A percentile compares a stretch with the other conserved stretches of the same genome.
phyloP scores from a whole-genome alignment of 1,284 basidiomycete species.

The Sporisorium graminicola region DNA sequence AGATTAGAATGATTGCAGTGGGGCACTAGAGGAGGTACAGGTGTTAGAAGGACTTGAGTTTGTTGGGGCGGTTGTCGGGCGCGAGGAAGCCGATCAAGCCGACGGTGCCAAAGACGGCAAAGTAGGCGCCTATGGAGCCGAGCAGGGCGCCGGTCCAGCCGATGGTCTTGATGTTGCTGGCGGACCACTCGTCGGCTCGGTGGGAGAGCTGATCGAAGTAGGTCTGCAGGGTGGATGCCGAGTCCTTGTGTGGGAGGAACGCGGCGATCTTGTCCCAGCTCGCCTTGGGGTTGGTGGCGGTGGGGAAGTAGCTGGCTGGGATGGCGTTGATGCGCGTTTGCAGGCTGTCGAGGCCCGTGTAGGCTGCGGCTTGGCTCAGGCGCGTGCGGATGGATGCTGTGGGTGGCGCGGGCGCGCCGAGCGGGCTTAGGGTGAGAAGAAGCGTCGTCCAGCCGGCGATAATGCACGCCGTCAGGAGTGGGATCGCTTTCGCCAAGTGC shows the following conservation, averaged over 20 bases:
- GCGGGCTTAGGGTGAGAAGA: constrained; percentile 35
- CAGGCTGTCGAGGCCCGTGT: constrained; percentile 6
- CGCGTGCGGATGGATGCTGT: constrained; percentile 4
- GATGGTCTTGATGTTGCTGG: constrained; percentile 24
- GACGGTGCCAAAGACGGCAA: constrained; percentile 35
- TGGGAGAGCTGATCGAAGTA: constrained; percentile 12
- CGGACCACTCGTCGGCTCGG: constrained; percentile 32
- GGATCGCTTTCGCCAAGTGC: constrained; percentile 24
- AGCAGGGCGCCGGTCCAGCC: constrained; percentile 45
- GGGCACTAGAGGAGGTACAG: no score
- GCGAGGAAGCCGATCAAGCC: constrained; percentile 37
- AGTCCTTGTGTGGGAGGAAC: background rate
- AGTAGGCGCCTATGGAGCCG: constrained; percentile 25
- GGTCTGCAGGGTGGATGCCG: background rate
- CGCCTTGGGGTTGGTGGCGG: background rate
- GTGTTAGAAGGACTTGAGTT: constrained; percentile 25
- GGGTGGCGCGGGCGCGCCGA: constrained; percentile 45
- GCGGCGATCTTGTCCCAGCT: constrained; percentile 5
- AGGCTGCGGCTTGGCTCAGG: constrained; percentile 21
- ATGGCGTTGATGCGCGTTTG: constrained; percentile 11
- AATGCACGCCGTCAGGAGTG: constrained; percentile 39
- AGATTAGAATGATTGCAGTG: no score
- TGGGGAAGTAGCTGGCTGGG: constrained; percentile 4
- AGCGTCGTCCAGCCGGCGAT: constrained; percentile 39
- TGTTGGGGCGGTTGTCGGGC: constrained; percentile 22